These are phyloP conservation scores for Pseudopyricularia cyperi DNA, from an alignment of 2,329 filamentous ascomycete species.

Conservation along the genomic window DNA sequence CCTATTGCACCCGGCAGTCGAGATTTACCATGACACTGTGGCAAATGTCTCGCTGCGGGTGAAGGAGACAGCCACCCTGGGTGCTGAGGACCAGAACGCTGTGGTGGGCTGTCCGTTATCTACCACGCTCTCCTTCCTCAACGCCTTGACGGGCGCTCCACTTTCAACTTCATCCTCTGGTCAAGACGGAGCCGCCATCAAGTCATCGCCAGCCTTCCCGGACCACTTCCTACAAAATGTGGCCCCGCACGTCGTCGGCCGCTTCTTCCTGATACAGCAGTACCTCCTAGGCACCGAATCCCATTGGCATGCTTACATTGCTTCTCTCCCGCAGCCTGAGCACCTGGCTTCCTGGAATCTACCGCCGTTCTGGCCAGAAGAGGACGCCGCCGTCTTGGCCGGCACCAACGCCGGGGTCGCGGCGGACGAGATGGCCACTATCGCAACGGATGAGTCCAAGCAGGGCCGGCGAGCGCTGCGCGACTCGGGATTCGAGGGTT, in stretches of 20 bases:
- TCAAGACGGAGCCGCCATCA: constrained; percentile 1
- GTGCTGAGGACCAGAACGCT: constrained; percentile 5
- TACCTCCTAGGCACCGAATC: constrained; percentile 44
- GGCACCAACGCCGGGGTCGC: constrained; percentile 40
- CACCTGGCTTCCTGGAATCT: constrained; percentile 36
- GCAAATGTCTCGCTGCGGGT: constrained; percentile 44
- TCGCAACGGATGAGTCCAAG: constrained; percentile 32
- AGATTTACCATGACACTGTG: constrained; percentile 35
- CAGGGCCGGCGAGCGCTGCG: constrained; percentile 25
- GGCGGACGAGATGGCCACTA: constrained; percentile 30
- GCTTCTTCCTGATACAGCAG: constrained; percentile 59
- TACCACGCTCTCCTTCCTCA: constrained; percentile 45
- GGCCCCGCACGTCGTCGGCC: constrained; percentile 46
- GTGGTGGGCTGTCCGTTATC: constrained; percentile 39
- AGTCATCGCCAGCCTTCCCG: constrained; percentile 25
- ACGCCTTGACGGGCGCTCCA: constrained; percentile 28
- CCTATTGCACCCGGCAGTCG: constrained; percentile 33
- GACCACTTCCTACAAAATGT: constrained; percentile 31
- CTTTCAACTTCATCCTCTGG: constrained; percentile 2
- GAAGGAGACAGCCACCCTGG: constrained; percentile 14
- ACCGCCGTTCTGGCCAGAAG: constrained; percentile 49
- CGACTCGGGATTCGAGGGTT: constrained; percentile 13
- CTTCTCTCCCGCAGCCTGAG: constrained; percentile 48
- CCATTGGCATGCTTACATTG: constrained; percentile 58
- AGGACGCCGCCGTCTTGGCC: constrained; percentile 43